Evolutionary conservation across 805 yeast genomes (phyloP), one percentile per base, ranked within the genome.

Genomic region (Alloascoidea hylecoeti): DNA sequence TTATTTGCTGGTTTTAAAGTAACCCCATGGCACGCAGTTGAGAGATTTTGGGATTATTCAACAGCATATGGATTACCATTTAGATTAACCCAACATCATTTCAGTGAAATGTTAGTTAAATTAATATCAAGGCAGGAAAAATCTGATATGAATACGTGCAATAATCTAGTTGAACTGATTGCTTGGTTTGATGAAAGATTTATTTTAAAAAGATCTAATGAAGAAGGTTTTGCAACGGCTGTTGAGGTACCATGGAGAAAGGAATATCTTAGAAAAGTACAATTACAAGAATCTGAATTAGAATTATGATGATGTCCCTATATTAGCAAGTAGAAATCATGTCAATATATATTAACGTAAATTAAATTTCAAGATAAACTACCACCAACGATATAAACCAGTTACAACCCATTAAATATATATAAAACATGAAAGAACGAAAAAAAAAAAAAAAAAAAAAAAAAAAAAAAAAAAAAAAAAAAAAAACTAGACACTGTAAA

Each of bases 21-120:
- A 38, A 78, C 95, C 2, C 96, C 97, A 2, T 92, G 97, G 96
- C 72, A 78, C 4, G 89, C 94, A 4, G 60, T 92, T 4, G 98
- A 92, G 54, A 63, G 65, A 41, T 82, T 89, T 52, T 74, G 86
- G 81, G 78, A 83, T 49, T 73, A 77, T 45, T 71, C 82, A 5
- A 69, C 84, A 13, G 72, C 77, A 15, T 85, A 78, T 50, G 96
- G 96, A 0, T 61, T 86, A 40, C 96, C 94, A 1, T 89, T 73
- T 52, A 73, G 88, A 51, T 63, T 89, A 30, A 66, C 76, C 3
- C 95, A 85, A 54, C 96, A 89, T 51, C 97, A 89, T 57, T 54
- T 92, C 39, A 72, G 81, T 6, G 82, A 92, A 54, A 89, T 92
- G 97, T 56, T 86, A 44, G 82, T 75, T 33, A 56, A 51, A 33